Percentiles rank a stretch among this genome's conserved stretches.
Conservation (phyloP, 306 rosid genomes). For the Astragalus glycyphyllos region DNA sequence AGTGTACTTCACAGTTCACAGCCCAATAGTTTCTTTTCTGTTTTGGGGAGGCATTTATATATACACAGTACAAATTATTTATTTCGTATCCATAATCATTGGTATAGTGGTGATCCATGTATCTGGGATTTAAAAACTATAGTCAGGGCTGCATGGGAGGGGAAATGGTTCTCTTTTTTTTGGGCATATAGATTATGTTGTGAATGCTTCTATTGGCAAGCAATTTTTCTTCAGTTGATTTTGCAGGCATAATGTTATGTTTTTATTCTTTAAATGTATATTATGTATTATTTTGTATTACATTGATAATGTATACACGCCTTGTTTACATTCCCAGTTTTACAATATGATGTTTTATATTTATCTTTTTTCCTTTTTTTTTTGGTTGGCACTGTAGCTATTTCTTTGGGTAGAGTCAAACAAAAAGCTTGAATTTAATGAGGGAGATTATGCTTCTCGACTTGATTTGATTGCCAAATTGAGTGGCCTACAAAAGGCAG, state of each 20-base stretch:
- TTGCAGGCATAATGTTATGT: conserved; percentile 5
- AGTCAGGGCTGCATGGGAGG: conserved; percentile 13
- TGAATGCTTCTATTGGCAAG: conserved; percentile 3
- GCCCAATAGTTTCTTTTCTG: neutral
- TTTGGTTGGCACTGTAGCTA: conserved; percentile 59
- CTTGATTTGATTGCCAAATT: conserved; percentile 79
- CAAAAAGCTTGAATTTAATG: conserved; percentile 59
- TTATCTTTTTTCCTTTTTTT: neutral
- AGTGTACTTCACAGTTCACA: neutral
- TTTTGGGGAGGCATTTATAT: neutral
- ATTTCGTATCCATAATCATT: neutral
- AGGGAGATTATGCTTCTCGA: conserved; percentile 74
- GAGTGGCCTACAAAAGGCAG: conserved; percentile 67
- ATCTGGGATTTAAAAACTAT: conserved; percentile 3
- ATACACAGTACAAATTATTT: neutral
- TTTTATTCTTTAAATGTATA: conserved; percentile 7
- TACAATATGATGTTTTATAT: neutral
- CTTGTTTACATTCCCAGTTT: conserved; percentile 38
- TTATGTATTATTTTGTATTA: conserved; percentile 13
- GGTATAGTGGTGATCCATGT: neutral
- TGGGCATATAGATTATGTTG: conserved; percentile 11
- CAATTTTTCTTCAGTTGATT: conserved; percentile 1
- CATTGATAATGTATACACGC: conserved; percentile 1
- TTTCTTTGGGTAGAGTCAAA: conserved; percentile 78
- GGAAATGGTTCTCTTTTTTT: neutral